Evolutionary conservation across 139 green algal species (phyloP).

Genomic region (Chlorella sp.): DNA sequence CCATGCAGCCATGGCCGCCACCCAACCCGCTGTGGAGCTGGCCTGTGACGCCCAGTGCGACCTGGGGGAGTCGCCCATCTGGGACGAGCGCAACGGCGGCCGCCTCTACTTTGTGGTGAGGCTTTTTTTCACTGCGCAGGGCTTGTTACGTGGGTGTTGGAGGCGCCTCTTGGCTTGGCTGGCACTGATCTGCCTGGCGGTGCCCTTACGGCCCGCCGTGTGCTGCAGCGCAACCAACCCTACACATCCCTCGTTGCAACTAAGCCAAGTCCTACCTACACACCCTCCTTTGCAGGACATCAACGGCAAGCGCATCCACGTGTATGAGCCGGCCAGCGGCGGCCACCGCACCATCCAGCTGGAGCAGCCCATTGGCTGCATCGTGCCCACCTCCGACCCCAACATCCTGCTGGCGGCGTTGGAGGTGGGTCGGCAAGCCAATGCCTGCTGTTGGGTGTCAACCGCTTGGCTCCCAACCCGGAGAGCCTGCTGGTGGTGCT

Average conservation of each 20-base stretch:
- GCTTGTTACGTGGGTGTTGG: no score
- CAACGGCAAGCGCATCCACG: constrained; percentile 49
- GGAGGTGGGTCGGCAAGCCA: neutral
- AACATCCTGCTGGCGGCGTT: constrained; percentile 40
- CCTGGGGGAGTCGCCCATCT: constrained; percentile 55
- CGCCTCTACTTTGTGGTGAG: constrained; percentile 58
- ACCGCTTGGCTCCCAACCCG: no score
- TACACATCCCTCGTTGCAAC: neutral
- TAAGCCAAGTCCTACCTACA: neutral
- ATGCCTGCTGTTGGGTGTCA: no score
- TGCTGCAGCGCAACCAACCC: no score
- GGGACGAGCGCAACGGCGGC: constrained; percentile 39
- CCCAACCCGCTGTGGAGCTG: constrained; percentile 31
- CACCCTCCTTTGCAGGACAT: constrained; percentile 42
- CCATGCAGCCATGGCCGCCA: neutral
- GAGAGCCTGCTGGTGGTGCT: constrained; percentile 35
- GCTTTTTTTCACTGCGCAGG: neutral
- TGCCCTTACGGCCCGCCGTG: neutral
- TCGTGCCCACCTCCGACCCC: constrained; percentile 42
- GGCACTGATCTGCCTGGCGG: neutral
- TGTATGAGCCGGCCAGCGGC: constrained; percentile 1
- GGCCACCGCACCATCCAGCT: constrained; percentile 15
- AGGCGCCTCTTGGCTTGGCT: no score
- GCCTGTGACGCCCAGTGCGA: constrained; percentile 43
- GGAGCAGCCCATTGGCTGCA: constrained; percentile 32